Evolutionary conservation across 1,139 yeast species (phyloP).

Genomic region (Suhomyces anneliseae): DNA sequence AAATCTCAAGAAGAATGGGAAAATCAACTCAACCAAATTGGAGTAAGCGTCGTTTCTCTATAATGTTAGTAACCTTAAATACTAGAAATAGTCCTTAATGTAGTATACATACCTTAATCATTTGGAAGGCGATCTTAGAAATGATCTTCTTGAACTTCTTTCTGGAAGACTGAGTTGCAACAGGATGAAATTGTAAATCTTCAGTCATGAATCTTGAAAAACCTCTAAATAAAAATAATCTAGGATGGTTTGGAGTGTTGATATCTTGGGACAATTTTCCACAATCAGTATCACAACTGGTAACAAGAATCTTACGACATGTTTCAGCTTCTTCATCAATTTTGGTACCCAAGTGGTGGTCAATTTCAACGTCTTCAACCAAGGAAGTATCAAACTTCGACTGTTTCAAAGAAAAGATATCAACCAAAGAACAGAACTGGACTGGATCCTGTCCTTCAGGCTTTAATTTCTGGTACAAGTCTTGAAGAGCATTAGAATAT

Average conservation of each 20-base stretch:
- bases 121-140: conserved; percentile 58
- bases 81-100: not conserved
- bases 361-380: conserved; percentile 25
- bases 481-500: conserved; percentile 46
- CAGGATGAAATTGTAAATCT: conserved; percentile 47
- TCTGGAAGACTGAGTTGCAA: conserved; percentile 38
- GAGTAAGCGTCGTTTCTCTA: conserved; percentile 63
- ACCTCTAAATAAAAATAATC: conserved; percentile 54
- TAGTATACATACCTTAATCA: conserved; percentile 43
- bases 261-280: conserved; percentile 38
- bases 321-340: conserved; percentile 36
- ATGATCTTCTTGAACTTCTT: conserved; percentile 52
- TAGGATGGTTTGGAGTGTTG: conserved; percentile 46
- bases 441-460: conserved; percentile 27
- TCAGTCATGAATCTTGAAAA: conserved; percentile 61
- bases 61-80: conserved; percentile 13
- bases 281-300: conserved; percentile 42
- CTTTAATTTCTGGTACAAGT: conserved; percentile 35
- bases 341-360: conserved; percentile 35
- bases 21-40: conserved; percentile 57
- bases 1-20: conserved; percentile 58
- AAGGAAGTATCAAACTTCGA: conserved; percentile 17
- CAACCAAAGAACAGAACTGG: conserved; percentile 36
- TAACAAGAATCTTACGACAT: conserved; percentile 39
- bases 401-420: conserved; percentile 30